Base-by-base conservation (phyloP, 345 rosid species). In the Physaria fendleri region DNA sequence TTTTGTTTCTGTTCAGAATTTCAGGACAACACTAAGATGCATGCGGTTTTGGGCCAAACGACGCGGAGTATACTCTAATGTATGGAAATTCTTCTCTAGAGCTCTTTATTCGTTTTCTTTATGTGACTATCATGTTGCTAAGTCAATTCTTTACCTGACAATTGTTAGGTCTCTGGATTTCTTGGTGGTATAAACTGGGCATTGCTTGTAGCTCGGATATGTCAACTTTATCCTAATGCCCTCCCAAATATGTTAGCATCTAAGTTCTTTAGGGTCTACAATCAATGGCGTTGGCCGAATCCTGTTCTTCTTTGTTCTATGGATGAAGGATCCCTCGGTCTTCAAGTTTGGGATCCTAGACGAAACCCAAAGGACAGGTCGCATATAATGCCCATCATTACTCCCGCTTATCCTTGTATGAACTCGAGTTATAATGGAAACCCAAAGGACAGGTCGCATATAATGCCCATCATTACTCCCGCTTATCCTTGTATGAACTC, bases 151-250 rank as follows among this genome's bases (percentile, higher is more conserved):
- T 6, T 52, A 38, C 24, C 28, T 32, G 28, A 20, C 33, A 37
- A 73, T 20, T 50, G 51, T 29, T 79, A 93, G 99, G 99, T 93
- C 76, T 38, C 95, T 21, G 97, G 99, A 48, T 93, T 93, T 83
- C 99, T 93, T 64, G 99, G 99, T 68, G 99, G 99, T 69, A 82
- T 93, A 71, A 93, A 93, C 38, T 89, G 94, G 97, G 97, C 97
- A 23, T 74, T 93, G 80, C 99, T 93, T 70, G 99, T 89, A 55
- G 99, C 97, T 70, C 92, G 99, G 54, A 93, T 93, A 72, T 93
- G 99, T 78, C 99, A 93, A 66, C 79, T 93, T 30, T 93, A 81
- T 74, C 99, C 99, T 43, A 93, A 93, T 76, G 99, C 97, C 21
- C 79, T 85, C 45, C 97, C 99, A 47, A 89, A 81, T 69, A 89